Evolutionary conservation across 2,329 filamentous ascomycete species (phyloP).

Genomic region (Tolypocladium pustulatum): DNA sequence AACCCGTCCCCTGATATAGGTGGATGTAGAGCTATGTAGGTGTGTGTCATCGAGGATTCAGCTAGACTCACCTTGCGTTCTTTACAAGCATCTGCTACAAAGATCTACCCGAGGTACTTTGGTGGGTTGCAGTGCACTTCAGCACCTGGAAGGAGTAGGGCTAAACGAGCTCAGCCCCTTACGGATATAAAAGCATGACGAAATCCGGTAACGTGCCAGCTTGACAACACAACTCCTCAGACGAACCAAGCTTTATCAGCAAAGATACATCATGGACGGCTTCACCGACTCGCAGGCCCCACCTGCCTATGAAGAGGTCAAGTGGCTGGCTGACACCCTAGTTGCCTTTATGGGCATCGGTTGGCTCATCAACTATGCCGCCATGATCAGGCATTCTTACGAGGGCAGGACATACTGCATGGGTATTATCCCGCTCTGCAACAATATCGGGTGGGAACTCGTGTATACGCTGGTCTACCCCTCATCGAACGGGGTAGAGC

Average conservation of each 20-base stretch:
- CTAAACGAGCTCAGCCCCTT: not conserved
- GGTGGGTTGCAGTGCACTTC: not conserved
- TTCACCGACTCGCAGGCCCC: slow-evolving; percentile 4
- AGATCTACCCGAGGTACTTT: not conserved
- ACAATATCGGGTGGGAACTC: slow-evolving; percentile 8
- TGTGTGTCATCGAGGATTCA: not conserved
- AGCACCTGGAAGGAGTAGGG: not conserved
- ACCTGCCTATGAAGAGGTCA: slow-evolving; percentile 3
- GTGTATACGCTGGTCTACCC: slow-evolving; percentile 6
- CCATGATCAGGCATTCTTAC: slow-evolving; percentile 6
- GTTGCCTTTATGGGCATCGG: slow-evolving; percentile 6
- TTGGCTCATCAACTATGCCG: slow-evolving; percentile 7
- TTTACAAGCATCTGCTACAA: not conserved
- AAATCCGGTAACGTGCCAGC: not conserved
- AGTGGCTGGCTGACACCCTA: slow-evolving; percentile 7
- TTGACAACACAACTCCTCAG: not conserved
- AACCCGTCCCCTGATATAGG: not conserved
- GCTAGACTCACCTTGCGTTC: not conserved
- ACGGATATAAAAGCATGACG: not conserved
- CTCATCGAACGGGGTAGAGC: slow-evolving; percentile 6
- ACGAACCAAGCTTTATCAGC: not conserved
- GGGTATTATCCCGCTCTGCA: slow-evolving; percentile 8
- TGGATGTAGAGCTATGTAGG: not conserved
- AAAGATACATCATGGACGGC: slow-evolving; percentile 5
- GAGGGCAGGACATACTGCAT: slow-evolving; percentile 6